Evolutionary conservation across 768 basidiomycete genomes (phyloP).

Genomic region (Lyophyllum semitale): DNA sequence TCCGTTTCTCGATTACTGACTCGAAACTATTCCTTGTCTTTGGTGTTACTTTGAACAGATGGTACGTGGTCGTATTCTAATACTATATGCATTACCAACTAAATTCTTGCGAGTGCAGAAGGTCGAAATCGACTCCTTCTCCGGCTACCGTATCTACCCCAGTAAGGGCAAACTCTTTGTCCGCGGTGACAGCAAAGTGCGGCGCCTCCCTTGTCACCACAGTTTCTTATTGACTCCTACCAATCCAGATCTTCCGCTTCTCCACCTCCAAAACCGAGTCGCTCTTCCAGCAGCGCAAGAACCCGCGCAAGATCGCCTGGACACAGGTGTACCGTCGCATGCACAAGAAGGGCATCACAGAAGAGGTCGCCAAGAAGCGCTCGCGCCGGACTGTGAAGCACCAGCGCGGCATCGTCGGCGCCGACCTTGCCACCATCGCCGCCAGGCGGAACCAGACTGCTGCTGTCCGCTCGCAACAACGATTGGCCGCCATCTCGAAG

Average conservation of each 20-base stretch:
- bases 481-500: constrained; percentile 86
- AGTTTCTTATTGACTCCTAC: neutral
- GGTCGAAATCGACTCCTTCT: constrained; percentile 99
- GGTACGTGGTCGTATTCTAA: constrained; percentile 30
- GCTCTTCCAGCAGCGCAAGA: constrained; percentile 98
- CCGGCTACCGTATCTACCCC: constrained; percentile 97
- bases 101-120: constrained; percentile 55
- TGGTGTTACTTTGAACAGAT: constrained; percentile 30
- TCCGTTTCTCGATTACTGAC: constrained; percentile 14
- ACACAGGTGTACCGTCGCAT: constrained; percentile 91
- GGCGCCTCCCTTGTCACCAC: constrained; percentile 15
- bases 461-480: constrained; percentile 77
- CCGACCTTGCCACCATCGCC: constrained; percentile 87
- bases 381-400: constrained; percentile 96
- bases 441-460: constrained; percentile 93
- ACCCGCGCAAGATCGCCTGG: constrained; percentile 99
- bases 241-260: constrained; percentile 89
- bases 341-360: constrained; percentile 99
- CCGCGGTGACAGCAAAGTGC: constrained; percentile 93
- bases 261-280: constrained; percentile 90
- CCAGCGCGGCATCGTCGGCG: constrained; percentile 97
- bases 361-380: constrained; percentile 99
- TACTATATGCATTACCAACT: constrained; percentile 13
- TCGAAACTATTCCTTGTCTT: constrained; percentile 4
- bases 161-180: constrained; percentile 95